phyloP scores from a whole-genome alignment of 1,284 basidiomycete genomes.

The Pseudozyma hubeiensis region DNA sequence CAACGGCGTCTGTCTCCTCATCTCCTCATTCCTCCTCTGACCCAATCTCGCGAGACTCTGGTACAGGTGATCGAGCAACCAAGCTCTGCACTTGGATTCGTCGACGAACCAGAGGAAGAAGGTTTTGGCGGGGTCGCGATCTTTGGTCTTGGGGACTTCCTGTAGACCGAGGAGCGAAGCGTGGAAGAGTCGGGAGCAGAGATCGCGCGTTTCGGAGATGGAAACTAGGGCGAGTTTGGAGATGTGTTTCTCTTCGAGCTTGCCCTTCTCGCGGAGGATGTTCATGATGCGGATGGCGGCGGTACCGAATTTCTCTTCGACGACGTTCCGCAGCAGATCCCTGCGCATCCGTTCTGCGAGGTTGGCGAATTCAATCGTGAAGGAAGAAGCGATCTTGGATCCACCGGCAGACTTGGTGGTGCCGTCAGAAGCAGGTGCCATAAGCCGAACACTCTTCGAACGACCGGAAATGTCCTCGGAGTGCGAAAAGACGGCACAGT shows the following conservation, averaged over 20 bases:
- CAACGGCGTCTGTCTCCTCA: conserved; percentile 46
- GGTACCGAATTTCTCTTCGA: conserved; percentile 85
- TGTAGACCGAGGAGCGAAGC: conserved; percentile 62
- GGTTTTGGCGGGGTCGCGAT: conserved; percentile 63
- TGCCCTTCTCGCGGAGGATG: conserved; percentile 86
- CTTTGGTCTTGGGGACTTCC: conserved; percentile 66
- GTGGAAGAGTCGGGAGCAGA: conserved; percentile 77
- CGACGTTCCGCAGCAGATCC: conserved; percentile 81
- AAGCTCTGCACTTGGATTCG: conserved; percentile 56
- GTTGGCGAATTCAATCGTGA: conserved; percentile 82
- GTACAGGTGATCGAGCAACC: conserved; percentile 66
- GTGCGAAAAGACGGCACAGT: conserved; percentile 78
- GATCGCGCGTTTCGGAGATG: conserved; percentile 83
- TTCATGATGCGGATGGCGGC: conserved; percentile 86
- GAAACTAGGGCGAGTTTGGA: conserved; percentile 93
- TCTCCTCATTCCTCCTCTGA: conserved; percentile 58
- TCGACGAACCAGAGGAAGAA: conserved; percentile 68
- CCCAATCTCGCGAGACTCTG: conserved; percentile 54
- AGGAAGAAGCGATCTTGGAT: conserved; percentile 66
- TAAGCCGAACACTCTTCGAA: conserved; percentile 73
- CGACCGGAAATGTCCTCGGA: conserved; percentile 82
- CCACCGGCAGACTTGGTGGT: conserved; percentile 56
- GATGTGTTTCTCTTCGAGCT: conserved; percentile 95
- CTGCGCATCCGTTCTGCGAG: conserved; percentile 79
- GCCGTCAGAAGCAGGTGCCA: conserved; percentile 57